These are phyloP conservation scores for Suillus plorans DNA, from an alignment of 768 basidiomycete species.

Conservation along the genomic window DNA sequence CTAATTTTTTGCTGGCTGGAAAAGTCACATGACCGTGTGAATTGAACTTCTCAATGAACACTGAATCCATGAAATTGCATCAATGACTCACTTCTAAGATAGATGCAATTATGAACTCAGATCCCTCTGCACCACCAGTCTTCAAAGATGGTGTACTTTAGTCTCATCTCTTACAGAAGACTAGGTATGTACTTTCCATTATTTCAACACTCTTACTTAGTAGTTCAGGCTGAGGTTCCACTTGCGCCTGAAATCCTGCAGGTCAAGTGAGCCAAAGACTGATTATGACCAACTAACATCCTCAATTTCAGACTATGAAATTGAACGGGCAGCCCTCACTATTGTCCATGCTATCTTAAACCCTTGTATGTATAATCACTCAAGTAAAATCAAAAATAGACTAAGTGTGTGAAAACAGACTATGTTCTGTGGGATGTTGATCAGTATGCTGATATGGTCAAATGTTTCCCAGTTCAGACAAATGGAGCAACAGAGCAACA, in stretches of 20 bases:
- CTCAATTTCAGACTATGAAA: neutral
- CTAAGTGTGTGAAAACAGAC: neutral
- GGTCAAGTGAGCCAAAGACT: neutral
- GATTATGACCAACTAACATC: neutral
- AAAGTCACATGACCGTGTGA: too few relatives aligned
- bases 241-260: neutral
- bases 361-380: slow-evolving; percentile 1
- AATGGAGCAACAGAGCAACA: neutral
- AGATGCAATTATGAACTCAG: too few relatives aligned
- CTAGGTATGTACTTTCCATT: neutral
- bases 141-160: too few relatives aligned
- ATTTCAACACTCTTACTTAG: neutral
- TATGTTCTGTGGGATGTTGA: neutral
- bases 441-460: neutral
- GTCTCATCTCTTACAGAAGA: too few relatives aligned
- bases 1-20: too few relatives aligned
- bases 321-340: neutral
- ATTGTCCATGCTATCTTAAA: neutral
- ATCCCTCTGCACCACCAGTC: too few relatives aligned
- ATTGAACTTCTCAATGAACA: too few relatives aligned
- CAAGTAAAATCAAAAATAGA: neutral
- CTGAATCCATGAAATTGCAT: too few relatives aligned
- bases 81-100: too few relatives aligned
- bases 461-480: neutral
- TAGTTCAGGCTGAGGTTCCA: neutral